These are phyloP conservation scores for Suillus subluteus DNA, from an alignment of 768 basidiomycete genomes.

Conservation along the genomic window DNA sequence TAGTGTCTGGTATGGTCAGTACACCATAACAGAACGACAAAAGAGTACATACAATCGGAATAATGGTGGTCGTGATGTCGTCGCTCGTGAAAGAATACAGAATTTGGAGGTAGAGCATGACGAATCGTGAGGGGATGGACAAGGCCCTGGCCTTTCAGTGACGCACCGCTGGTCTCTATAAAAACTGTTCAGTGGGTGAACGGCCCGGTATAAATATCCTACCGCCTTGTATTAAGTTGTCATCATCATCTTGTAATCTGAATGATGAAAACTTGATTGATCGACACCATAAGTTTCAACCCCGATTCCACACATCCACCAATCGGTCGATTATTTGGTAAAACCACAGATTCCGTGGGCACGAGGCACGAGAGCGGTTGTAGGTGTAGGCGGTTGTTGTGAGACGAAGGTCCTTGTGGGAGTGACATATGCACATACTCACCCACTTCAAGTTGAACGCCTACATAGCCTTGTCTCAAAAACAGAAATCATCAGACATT, in stretches of 20 bases:
- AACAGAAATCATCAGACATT: neutral
- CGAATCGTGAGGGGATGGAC: neutral
- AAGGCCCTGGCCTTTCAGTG: neutral
- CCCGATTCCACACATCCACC: neutral
- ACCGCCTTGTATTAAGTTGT: neutral
- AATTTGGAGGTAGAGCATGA: conserved; percentile 26
- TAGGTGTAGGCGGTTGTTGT: neutral
- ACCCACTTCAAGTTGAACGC: neutral
- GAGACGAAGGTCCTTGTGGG: neutral
- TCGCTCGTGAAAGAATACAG: conserved; percentile 48
- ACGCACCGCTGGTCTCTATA: neutral
- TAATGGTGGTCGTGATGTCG: conserved; percentile 48
- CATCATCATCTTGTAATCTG: neutral
- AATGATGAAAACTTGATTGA: neutral
- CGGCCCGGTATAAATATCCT: neutral
- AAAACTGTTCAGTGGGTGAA: neutral
- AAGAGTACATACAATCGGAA: conserved; percentile 48
- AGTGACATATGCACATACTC: neutral
- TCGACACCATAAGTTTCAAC: neutral
- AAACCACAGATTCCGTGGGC: neutral
- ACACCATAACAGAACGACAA: neutral
- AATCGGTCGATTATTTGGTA: neutral
- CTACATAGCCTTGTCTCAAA: neutral
- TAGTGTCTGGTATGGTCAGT: conserved; percentile 28
- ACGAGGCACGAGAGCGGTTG: neutral